phyloP scores from a whole-genome alignment of 2,329 filamentous ascomycete species.

The Botryotinia globosa region DNA sequence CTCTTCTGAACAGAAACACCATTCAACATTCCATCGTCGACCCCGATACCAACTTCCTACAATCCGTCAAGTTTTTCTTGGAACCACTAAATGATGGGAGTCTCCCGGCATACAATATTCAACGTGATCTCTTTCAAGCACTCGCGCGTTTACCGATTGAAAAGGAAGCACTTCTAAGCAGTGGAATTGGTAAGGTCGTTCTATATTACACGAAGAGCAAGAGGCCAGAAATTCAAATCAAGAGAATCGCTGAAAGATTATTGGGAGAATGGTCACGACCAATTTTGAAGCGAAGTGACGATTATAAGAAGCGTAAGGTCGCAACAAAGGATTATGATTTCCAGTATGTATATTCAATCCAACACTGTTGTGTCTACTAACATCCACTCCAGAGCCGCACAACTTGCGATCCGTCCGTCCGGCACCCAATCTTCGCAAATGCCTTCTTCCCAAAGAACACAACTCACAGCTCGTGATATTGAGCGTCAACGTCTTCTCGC shows the following conservation, averaged over 20 bases:
- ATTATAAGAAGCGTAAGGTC: slow-evolving; percentile 81
- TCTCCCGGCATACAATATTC: slow-evolving; percentile 93
- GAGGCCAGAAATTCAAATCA: slow-evolving; percentile 82
- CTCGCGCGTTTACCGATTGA: slow-evolving; percentile 80
- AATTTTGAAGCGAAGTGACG: slow-evolving; percentile 88
- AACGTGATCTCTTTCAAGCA: slow-evolving; percentile 86
- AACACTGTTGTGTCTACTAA: slow-evolving; percentile 19
- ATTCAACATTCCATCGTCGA: slow-evolving; percentile 83
- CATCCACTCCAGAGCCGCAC: slow-evolving; percentile 34
- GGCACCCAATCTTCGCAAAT: slow-evolving; percentile 35
- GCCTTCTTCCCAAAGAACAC: slow-evolving; percentile 31
- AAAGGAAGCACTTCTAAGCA: slow-evolving; percentile 85
- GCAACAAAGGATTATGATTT: slow-evolving; percentile 63
- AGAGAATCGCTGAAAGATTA: slow-evolving; percentile 89
- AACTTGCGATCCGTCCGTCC: slow-evolving; percentile 38
- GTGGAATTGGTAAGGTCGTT: slow-evolving; percentile 92
- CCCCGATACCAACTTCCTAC: slow-evolving; percentile 90
- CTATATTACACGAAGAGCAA: slow-evolving; percentile 97
- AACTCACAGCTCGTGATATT: slow-evolving; percentile 36
- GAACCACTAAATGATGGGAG: slow-evolving; percentile 93
- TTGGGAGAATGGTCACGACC: slow-evolving; percentile 93
- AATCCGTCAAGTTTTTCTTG: slow-evolving; percentile 94
- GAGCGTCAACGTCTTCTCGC: slow-evolving; percentile 59
- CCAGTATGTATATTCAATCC: slow-evolving; percentile 47
- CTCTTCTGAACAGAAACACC: slow-evolving; percentile 84